Evolutionary conservation across 2,329 filamentous ascomycete genomes (phyloP).

Genomic region (Triangularia setosa): DNA sequence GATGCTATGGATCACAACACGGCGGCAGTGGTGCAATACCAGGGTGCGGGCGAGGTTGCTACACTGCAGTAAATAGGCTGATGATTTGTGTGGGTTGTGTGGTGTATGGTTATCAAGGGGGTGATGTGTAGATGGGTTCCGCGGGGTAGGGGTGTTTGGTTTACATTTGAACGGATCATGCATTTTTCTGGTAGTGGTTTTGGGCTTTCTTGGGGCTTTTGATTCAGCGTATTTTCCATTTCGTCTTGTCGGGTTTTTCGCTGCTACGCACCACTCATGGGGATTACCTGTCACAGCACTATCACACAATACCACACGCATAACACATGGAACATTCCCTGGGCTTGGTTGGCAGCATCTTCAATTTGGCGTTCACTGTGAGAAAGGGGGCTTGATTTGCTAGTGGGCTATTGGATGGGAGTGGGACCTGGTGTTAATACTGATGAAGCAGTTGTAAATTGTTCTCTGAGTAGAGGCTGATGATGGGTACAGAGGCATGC

Average conservation of each 20-base stretch:
- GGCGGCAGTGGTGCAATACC: constrained; percentile 37
- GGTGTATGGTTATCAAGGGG: not conserved
- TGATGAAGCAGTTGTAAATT: not conserved
- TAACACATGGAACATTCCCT: not conserved
- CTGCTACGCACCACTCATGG: not conserved
- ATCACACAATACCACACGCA: not conserved
- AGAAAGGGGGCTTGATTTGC: not conserved
- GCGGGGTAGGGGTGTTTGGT: not conserved
- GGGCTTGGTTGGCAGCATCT: not conserved
- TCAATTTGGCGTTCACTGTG: not conserved
- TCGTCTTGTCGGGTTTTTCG: not conserved
- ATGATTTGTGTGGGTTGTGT: not conserved
- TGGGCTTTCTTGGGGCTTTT: not conserved
- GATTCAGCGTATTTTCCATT: not conserved
- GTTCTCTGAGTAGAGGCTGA: not conserved
- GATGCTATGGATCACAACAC: constrained; percentile 24
- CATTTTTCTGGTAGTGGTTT: not conserved
- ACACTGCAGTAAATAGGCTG: not conserved
- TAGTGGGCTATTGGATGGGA: not conserved
- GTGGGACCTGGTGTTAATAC: not conserved
- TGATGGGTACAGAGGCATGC: too few relatives aligned
- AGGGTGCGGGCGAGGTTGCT: constrained; percentile 17
- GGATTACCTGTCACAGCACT: not conserved
- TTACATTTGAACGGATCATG: not conserved
- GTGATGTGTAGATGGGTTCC: not conserved